These are phyloP conservation scores for Irpex sp. DNA, from an alignment of 1,284 basidiomycete genomes.

Conservation along the genomic window DNA sequence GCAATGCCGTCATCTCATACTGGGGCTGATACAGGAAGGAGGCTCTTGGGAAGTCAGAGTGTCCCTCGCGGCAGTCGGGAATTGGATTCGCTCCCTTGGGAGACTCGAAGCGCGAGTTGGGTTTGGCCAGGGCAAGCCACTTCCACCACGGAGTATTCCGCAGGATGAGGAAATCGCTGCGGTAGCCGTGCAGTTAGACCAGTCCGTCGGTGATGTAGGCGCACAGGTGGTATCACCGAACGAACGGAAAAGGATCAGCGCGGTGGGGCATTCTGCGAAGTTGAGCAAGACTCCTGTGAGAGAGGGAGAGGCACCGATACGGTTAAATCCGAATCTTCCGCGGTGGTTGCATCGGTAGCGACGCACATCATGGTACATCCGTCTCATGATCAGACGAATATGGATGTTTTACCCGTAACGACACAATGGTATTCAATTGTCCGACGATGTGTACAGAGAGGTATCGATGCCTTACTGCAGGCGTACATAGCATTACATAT, in stretches of 20 bases:
- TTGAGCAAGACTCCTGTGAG: constrained; percentile 41
- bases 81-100: constrained; percentile 56
- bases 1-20: too few species aligned
- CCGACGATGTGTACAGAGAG: not conserved
- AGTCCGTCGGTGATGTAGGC: constrained; percentile 17
- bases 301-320: constrained; percentile 36
- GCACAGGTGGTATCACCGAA: not conserved
- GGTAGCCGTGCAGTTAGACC: constrained; percentile 26
- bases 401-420: too few species aligned
- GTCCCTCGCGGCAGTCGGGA: constrained; percentile 51
- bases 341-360: constrained; percentile 25
- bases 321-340: constrained; percentile 29
- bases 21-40: constrained; percentile 42
- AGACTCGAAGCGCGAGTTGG: constrained; percentile 37
- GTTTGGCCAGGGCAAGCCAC: constrained; percentile 34
- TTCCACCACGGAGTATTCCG: constrained; percentile 32
- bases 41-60: constrained; percentile 61
- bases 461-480: too few species aligned
- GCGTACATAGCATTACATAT: too few species aligned
- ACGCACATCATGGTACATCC: too few species aligned
- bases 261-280: constrained; percentile 44
- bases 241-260: constrained; percentile 34
- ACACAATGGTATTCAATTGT: too few species aligned
- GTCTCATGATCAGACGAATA: too few species aligned
- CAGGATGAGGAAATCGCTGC: constrained; percentile 35